A percentile compares a stretch with the other conserved stretches of the same genome.
Evolutionary conservation across 257 asterid species (phyloP).

Genomic region (Orobanche coerulescens): DNA sequence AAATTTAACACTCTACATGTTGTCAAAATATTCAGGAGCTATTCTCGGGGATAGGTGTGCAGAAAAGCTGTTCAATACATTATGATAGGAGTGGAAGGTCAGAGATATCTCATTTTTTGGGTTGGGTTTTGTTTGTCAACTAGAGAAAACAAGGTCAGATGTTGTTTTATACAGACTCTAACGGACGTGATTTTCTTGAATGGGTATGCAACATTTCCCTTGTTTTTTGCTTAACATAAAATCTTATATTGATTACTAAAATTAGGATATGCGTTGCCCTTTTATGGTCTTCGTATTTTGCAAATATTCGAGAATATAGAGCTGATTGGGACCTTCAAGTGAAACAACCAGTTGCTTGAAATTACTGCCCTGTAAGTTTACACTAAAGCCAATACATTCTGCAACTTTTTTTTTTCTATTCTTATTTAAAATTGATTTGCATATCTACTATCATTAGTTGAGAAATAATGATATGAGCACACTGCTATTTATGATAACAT

Average conservation of each 20-base stretch:
- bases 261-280: neutral
- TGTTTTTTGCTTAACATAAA: neutral
- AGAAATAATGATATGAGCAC: neutral
- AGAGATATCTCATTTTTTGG: too few relatives aligned
- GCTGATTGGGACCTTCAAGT: constrained; percentile 92
- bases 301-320: constrained; percentile 71
- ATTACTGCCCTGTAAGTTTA: constrained; percentile 78
- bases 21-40: too few relatives aligned
- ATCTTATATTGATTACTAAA: neutral
- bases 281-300: constrained; percentile 10
- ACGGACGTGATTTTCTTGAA: constrained; percentile 88
- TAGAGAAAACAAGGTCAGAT: too few relatives aligned
- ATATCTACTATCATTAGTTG: neutral
- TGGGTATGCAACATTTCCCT: constrained; percentile 40
- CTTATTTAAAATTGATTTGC: neutral
- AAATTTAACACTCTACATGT: too few relatives aligned
- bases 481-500: neutral
- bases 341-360: constrained; percentile 86
- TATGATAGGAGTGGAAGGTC: too few relatives aligned
- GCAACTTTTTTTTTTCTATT: neutral
- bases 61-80: too few relatives aligned
- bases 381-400: neutral
- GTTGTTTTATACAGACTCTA: constrained; percentile 87
- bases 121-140: too few relatives aligned
- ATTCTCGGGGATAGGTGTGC: too few relatives aligned